Evolutionary conservation across 257 asterid genomes (phyloP).

Genomic region (Solanum sparsipilum): DNA sequence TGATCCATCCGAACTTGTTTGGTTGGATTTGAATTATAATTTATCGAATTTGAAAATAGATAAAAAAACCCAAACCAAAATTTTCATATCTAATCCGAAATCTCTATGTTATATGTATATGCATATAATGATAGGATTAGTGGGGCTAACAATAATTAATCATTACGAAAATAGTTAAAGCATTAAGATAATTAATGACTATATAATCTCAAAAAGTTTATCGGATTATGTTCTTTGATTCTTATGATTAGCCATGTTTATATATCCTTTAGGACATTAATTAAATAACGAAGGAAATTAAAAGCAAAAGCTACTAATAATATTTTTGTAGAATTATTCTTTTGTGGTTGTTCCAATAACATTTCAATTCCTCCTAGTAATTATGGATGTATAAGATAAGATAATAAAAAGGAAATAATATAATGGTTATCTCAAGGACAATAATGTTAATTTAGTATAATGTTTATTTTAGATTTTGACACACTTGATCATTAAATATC

Average conservation of each 20-base stretch:
- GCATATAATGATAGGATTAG: neutral
- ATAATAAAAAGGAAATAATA: neutral
- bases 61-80: too few species aligned
- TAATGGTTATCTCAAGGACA: neutral
- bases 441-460: neutral
- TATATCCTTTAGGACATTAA: neutral
- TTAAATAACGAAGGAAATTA: neutral
- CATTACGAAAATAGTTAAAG: neutral
- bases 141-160: neutral
- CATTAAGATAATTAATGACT: neutral
- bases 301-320: neutral
- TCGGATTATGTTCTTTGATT: neutral
- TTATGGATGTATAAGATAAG: neutral
- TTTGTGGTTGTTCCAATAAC: neutral
- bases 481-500: neutral
- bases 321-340: neutral
- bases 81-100: neutral
- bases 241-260: neutral
- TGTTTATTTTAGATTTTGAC: neutral
- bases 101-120: neutral
- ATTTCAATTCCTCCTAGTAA: neutral
- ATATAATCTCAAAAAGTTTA: neutral
- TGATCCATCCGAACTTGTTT: neutral
- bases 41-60: too few species aligned
- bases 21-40: neutral